phyloP scores from a whole-genome alignment of 1,139 yeast species.

The Zygoascus hellenicus region DNA sequence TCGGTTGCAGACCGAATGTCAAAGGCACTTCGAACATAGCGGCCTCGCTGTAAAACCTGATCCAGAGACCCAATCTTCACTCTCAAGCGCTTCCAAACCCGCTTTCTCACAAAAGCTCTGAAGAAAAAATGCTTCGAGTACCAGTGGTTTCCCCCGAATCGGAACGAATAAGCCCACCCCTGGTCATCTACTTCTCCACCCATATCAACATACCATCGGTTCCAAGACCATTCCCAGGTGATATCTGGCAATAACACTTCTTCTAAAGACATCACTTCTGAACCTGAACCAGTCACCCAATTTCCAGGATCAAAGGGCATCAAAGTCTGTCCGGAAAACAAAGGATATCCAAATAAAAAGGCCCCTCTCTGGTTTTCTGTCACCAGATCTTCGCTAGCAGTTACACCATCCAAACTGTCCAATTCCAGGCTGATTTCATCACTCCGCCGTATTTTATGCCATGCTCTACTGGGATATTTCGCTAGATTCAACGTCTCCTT shows the following conservation, averaged over 20 bases:
- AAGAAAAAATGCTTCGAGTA: constrained; percentile 37
- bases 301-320: constrained; percentile 57
- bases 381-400: constrained; percentile 16
- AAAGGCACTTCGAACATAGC: neutral
- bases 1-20: constrained; percentile 2
- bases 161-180: constrained; percentile 64
- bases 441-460: constrained; percentile 1
- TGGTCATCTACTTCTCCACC: constrained; percentile 66
- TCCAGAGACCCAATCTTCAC: constrained; percentile 13
- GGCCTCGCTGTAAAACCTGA: neutral
- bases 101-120: constrained; percentile 38
- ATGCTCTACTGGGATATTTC: constrained; percentile 1
- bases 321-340: constrained; percentile 51
- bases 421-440: neutral
- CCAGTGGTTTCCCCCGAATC: constrained; percentile 35
- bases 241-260: constrained; percentile 59
- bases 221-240: constrained; percentile 71
- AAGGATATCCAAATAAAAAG: constrained; percentile 57
- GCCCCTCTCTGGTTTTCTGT: constrained; percentile 70
- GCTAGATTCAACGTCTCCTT: neutral
- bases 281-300: constrained; percentile 31
- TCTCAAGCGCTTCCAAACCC: constrained; percentile 39
- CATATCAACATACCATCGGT: constrained; percentile 68
- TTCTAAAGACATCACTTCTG: constrained; percentile 34
- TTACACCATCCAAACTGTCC: too few relatives aligned